Conservation (phyloP, 176 grass and related monocot genomes). For the Thinopyrum elongatum region DNA sequence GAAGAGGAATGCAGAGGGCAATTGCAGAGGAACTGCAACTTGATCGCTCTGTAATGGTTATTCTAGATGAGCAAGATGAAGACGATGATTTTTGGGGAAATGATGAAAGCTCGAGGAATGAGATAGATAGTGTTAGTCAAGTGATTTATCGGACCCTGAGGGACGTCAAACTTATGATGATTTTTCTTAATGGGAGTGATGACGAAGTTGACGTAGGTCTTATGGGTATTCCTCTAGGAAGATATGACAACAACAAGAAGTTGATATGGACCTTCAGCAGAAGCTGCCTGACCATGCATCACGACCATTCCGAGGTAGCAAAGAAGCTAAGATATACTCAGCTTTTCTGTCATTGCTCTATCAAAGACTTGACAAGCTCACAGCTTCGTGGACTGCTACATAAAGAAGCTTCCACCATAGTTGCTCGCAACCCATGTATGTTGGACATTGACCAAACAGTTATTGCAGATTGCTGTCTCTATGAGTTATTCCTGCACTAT, state of each 20-base stretch:
- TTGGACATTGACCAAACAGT: rapidly evolving
- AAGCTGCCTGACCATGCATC: neutral
- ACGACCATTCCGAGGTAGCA: no score
- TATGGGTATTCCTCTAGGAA: neutral
- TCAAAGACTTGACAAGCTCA: neutral
- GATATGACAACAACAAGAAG: neutral
- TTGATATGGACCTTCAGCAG: slow-evolving; percentile 5
- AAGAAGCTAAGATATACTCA: neutral
- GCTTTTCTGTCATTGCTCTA: neutral
- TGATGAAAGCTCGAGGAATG: neutral
- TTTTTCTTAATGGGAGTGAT: slow-evolving; percentile 5
- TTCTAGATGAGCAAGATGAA: neutral
- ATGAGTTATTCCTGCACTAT: neutral
- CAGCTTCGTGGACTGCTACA: neutral
- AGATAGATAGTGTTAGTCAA: neutral
- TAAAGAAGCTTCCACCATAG: neutral
- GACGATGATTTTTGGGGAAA: neutral
- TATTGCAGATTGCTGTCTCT: neutral
- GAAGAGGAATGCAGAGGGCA: neutral
- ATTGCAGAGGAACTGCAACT: neutral
- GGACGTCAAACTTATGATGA: neutral
- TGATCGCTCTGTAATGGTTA: neutral
- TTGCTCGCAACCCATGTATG: neutral
- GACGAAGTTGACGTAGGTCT: neutral
- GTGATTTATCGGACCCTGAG: neutral